phyloP scores from a whole-genome alignment of 73 alveolate genomes.

The Tetrahymena malaccensis region DNA sequence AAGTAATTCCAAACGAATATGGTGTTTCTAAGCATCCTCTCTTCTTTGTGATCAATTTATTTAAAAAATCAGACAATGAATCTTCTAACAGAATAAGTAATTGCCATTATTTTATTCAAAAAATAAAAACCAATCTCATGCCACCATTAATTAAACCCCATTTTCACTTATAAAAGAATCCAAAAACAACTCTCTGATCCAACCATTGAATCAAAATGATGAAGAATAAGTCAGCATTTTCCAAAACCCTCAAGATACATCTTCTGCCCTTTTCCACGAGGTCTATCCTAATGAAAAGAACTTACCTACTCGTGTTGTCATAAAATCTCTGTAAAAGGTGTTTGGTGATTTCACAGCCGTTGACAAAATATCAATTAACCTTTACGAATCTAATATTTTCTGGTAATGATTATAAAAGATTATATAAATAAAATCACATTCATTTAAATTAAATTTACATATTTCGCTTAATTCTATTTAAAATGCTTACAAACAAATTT shows the following conservation, averaged over 20 bases:
- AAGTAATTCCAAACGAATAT: conserved; percentile 29
- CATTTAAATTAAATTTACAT: not conserved
- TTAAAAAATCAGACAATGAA: not conserved
- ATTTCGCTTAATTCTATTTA: not conserved
- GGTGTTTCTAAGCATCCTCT: conserved; percentile 37
- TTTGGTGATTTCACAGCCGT: conserved; percentile 19
- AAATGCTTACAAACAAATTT: not conserved
- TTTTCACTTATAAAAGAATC: not conserved
- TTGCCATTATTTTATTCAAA: not conserved
- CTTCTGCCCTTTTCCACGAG: conserved; percentile 30
- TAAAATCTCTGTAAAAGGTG: not conserved
- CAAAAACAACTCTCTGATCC: not conserved
- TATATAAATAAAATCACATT: not conserved
- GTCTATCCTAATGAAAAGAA: conserved; percentile 11
- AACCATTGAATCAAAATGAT: not conserved
- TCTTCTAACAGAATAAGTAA: not conserved
- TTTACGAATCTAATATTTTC: conserved; percentile 8
- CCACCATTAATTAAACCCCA: not conserved
- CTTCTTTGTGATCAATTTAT: conserved; percentile 5
- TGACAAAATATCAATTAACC: not conserved
- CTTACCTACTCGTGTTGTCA: not conserved
- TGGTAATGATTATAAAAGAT: not conserved
- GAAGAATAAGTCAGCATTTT: not conserved
- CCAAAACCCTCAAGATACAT: not conserved
- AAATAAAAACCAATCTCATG: not conserved